Conservation (phyloP, 805 yeast species). For the Teunomyces atbi region DNA sequence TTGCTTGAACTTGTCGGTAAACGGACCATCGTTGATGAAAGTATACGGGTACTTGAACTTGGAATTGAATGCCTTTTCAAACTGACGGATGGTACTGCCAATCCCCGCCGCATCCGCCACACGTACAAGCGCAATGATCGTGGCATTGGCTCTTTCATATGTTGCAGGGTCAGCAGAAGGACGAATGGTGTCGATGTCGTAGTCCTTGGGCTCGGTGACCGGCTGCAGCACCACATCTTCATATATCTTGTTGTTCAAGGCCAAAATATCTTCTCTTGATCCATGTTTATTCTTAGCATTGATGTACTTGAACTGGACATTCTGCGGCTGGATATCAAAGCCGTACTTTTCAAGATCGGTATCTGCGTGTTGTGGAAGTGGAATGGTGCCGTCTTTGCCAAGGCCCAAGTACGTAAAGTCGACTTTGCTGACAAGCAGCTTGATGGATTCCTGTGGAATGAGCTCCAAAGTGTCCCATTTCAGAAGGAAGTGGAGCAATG, state of each 20-base stretch:
- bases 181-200: conserved; percentile 26
- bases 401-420: conserved; percentile 10
- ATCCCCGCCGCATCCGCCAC: conserved; percentile 57
- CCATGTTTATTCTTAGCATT: conserved; percentile 29
- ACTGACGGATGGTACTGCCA: conserved; percentile 51
- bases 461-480: not conserved
- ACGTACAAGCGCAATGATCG: conserved; percentile 69
- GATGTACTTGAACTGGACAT: conserved; percentile 34
- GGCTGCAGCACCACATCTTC: conserved; percentile 30
- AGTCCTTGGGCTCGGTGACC: conserved; percentile 51
- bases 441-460: conserved; percentile 4
- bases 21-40: conserved; percentile 69
- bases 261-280: conserved; percentile 30
- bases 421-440: conserved; percentile 10
- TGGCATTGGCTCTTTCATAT: conserved; percentile 64
- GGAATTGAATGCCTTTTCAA: conserved; percentile 64
- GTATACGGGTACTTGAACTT: conserved; percentile 81
- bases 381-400: not conserved
- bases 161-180: conserved; percentile 23
- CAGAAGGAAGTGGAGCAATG: too few relatives aligned
- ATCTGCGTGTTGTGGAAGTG: not conserved
- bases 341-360: conserved; percentile 2
- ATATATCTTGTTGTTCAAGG: conserved; percentile 38
- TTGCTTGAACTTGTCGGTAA: conserved; percentile 54
- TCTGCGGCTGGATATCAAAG: conserved; percentile 17